Conservation (phyloP, 2,329 filamentous ascomycete species). For the Pseudogymnoascus sp. region DNA sequence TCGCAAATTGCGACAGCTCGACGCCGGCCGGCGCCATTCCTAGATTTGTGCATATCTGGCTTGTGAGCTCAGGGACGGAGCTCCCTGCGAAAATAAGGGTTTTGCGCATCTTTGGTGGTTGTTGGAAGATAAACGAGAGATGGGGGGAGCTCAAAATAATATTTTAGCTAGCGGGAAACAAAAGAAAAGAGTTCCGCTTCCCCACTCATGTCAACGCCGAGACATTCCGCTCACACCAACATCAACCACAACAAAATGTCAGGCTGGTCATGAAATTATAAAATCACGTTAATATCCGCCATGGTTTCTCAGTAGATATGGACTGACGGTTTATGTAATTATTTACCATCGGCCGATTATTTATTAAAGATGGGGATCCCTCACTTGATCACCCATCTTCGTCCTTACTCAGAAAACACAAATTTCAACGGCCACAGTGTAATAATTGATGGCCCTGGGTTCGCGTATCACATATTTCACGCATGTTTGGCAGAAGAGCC, state of each 20-base stretch:
- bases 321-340: not conserved
- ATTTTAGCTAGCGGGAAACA: conserved; percentile 8
- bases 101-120: conserved; percentile 46
- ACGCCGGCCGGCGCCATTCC: conserved; percentile 56
- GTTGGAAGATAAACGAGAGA: conserved; percentile 9
- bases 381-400: conserved; percentile 43
- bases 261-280: not conserved
- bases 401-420: conserved; percentile 40
- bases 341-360: not conserved
- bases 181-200: not conserved
- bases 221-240: not conserved
- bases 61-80: conserved; percentile 56
- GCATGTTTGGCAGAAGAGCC: conserved; percentile 39
- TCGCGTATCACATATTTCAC: conserved; percentile 66
- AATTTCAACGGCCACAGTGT: conserved; percentile 35
- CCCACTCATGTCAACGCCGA: conserved; percentile 6
- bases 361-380: conserved; percentile 49
- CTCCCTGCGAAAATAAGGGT: conserved; percentile 61
- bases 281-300: not conserved
- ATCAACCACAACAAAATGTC: not conserved
- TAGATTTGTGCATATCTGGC: conserved; percentile 59
- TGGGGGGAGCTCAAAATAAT: conserved; percentile 8
- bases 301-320: not conserved
- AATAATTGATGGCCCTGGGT: conserved; percentile 68
- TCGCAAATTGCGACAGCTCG: conserved; percentile 62